A percentile compares a stretch with the other conserved stretches of the same genome.
phyloP scores from a whole-genome alignment of 805 yeast species.

The Candida nitratophila region DNA sequence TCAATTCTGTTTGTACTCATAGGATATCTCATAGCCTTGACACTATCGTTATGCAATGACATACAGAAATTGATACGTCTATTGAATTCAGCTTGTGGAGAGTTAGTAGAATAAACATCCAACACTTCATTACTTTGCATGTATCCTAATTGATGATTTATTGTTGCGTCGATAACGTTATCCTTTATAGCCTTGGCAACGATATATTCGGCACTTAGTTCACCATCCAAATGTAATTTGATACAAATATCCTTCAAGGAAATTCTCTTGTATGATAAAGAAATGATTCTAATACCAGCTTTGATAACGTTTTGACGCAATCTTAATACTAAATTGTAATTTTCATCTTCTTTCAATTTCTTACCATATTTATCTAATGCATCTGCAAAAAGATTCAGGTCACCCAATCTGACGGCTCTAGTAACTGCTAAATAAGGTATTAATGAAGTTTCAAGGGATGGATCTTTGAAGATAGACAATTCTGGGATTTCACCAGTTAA shows the following conservation, averaged over 20 bases:
- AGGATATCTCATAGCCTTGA: conserved; percentile 93
- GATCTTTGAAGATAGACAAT: conserved; percentile 67
- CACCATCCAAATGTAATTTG: conserved; percentile 85
- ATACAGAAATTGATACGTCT: conserved; percentile 92
- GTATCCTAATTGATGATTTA: conserved; percentile 84
- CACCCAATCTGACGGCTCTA: conserved; percentile 89
- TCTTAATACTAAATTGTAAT: conserved; percentile 77
- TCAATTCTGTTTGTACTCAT: conserved; percentile 44
- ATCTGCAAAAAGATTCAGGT: conserved; percentile 70
- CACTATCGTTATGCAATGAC: conserved; percentile 83
- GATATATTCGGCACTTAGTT: conserved; percentile 93
- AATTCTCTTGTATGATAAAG: conserved; percentile 83
- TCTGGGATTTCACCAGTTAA: conserved; percentile 97
- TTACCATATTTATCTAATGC: conserved; percentile 58
- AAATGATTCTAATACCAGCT: conserved; percentile 92
- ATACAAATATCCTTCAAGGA: conserved; percentile 91
- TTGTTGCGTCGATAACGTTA: conserved; percentile 92
- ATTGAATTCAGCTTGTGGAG: conserved; percentile 83
- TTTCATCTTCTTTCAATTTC: conserved; percentile 65
- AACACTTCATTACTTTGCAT: conserved; percentile 85
- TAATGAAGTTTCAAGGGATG: conserved; percentile 50
- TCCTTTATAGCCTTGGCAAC: conserved; percentile 96
- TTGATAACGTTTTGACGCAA: conserved; percentile 95
- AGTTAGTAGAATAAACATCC: conserved; percentile 80
- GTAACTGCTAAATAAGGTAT: conserved; percentile 82